phyloP scores from a whole-genome alignment of 208 protist genomes.

The Trypanosoma boissoni region DNA sequence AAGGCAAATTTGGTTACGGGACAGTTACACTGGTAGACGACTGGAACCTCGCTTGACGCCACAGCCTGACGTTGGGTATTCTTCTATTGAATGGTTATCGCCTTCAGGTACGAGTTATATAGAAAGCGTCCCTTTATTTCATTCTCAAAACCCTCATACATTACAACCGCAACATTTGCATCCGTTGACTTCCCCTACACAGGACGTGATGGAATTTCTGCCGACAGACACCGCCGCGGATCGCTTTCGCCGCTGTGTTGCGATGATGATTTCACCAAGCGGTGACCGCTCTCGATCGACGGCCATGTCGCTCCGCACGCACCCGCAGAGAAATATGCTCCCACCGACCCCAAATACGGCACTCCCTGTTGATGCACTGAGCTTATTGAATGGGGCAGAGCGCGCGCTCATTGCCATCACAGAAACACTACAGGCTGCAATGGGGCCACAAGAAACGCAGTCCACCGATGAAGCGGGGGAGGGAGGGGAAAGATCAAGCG shows the following conservation, averaged over 20 bases:
- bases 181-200: no score
- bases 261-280: neutral
- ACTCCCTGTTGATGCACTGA: constrained; percentile 5
- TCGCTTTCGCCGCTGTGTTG: constrained; percentile 5
- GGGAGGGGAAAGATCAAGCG: neutral
- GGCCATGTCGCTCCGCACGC: neutral
- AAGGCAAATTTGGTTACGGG: no score
- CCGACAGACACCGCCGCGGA: constrained; percentile 4
- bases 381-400: constrained; percentile 7
- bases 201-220: no score
- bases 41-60: no score
- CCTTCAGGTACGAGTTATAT: neutral
- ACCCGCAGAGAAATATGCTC: constrained; percentile 1
- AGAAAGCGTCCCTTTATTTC: no score
- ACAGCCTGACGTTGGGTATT: no score
- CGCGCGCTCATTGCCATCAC: neutral
- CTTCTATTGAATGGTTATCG: constrained; percentile 11
- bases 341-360: constrained; percentile 1
- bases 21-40: no score
- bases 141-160: no score
- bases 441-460: neutral
- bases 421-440: neutral
- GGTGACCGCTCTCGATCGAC: neutral
- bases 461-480: neutral
- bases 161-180: no score